Conservation (phyloP, 345 rosid genomes). For the Capsella bursapastoris region DNA sequence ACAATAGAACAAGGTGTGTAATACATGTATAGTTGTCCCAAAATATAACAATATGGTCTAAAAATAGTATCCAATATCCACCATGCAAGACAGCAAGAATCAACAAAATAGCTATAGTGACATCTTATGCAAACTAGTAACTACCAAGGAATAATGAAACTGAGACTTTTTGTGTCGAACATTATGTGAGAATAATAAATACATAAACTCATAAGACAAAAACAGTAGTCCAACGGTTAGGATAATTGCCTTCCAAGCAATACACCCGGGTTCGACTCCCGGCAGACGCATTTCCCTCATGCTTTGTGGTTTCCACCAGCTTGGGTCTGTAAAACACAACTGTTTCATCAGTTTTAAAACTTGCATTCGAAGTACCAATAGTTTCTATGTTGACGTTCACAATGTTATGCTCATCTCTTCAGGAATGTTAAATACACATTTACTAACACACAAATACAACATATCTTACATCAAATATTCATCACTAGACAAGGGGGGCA, state of each 20-base stretch:
- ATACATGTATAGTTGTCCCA: not conserved
- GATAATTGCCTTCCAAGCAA: slow-evolving; percentile 94
- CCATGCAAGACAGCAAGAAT: not conserved
- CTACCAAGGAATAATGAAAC: not conserved
- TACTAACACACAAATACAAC: slow-evolving; percentile 5
- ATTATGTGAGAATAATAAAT: too few species aligned
- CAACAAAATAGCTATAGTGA: not conserved
- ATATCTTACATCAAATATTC: not conserved
- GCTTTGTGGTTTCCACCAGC: not conserved
- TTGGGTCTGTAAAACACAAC: not conserved
- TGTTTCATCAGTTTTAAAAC: not conserved
- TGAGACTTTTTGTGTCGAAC: not conserved
- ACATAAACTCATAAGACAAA: rapidly evolving
- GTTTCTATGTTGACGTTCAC: not conserved
- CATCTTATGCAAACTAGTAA: slow-evolving; percentile 11
- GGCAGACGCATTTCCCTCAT: slow-evolving; percentile 58
- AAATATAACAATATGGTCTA: not conserved
- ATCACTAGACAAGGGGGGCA: slow-evolving; percentile 46
- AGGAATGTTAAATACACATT: not conserved
- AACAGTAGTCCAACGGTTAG: slow-evolving; percentile 79
- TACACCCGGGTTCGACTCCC: slow-evolving; percentile 95
- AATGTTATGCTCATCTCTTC: not conserved
- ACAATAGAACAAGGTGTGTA: not conserved
- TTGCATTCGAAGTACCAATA: not conserved
- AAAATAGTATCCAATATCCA: slow-evolving; percentile 6